Evolutionary conservation across 257 asterid species (phyloP).

Genomic region (Agastache rugosa): DNA sequence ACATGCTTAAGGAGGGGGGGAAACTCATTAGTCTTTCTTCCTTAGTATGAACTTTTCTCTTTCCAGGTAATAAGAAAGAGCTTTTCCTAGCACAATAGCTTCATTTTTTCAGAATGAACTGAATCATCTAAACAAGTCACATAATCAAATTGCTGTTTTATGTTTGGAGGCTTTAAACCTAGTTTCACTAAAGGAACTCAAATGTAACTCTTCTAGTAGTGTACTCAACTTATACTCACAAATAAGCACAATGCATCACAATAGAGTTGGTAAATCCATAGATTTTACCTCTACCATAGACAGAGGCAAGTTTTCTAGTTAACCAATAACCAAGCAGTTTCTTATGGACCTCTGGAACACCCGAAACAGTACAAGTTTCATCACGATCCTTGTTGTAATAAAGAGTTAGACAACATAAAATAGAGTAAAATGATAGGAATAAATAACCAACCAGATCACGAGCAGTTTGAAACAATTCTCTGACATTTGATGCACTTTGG

Average conservation of each 20-base stretch:
- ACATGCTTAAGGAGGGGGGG: constrained; percentile 23
- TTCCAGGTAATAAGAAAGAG: constrained; percentile 1
- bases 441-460: constrained; percentile 83
- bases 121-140: constrained; percentile 1
- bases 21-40: not conserved
- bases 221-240: not conserved
- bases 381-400: not conserved
- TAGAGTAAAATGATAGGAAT: constrained; percentile 32
- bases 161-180: constrained; percentile 12
- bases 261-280: not conserved
- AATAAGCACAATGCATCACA: constrained; percentile 25
- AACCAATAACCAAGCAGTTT: constrained; percentile 19
- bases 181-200: constrained; percentile 1
- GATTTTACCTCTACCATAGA: constrained; percentile 25
- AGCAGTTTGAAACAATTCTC: constrained; percentile 97
- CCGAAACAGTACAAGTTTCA: constrained; percentile 7
- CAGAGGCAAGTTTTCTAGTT: constrained; percentile 19
- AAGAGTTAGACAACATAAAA: constrained; percentile 23
- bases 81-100: not conserved
- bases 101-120: constrained; percentile 23
- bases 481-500: constrained; percentile 95
- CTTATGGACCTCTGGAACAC: constrained; percentile 9
- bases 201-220: constrained; percentile 10
- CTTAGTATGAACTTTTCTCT: constrained; percentile 4
- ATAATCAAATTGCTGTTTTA: not conserved